These are phyloP conservation scores for Verticillium alfalfae DNA, from an alignment of 2,329 filamentous ascomycete species.

Conservation along the genomic window DNA sequence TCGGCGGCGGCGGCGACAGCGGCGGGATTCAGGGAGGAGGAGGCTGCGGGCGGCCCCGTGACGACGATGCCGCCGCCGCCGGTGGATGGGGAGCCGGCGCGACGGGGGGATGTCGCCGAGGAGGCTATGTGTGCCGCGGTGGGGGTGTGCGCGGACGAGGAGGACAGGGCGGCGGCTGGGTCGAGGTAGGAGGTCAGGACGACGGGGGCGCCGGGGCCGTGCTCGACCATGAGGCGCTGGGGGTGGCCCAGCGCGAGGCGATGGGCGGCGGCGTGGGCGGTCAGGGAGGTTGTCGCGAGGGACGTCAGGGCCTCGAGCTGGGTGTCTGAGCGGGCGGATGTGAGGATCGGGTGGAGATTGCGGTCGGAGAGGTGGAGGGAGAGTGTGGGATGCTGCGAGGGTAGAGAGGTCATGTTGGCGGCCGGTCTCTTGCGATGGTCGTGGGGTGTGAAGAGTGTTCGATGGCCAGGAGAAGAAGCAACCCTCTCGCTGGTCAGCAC, in stretches of 20 bases:
- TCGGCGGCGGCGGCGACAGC: neutral
- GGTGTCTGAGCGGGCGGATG: conserved; percentile 37
- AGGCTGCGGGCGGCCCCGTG: neutral
- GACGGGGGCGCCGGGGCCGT: conserved; percentile 34
- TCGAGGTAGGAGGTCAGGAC: conserved; percentile 42
- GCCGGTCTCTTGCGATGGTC: neutral
- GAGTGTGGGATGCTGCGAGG: conserved; percentile 44
- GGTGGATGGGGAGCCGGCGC: conserved; percentile 1
- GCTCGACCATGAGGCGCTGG: conserved; percentile 55
- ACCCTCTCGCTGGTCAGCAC: too few species aligned
- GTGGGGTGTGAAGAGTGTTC: neutral
- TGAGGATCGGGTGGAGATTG: conserved; percentile 51
- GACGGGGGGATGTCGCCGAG: conserved; percentile 1
- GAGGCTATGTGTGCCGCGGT: neutral
- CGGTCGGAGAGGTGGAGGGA: conserved; percentile 53
- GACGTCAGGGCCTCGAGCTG: conserved; percentile 45
- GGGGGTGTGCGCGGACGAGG: conserved; percentile 1
- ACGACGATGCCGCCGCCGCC: neutral
- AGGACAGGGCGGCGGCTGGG: conserved; percentile 15
- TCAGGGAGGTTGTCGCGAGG: conserved; percentile 47
- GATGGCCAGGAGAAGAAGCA: neutral
- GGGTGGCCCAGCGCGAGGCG: conserved; percentile 49
- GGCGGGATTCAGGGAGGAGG: neutral
- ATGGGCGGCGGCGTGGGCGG: conserved; percentile 44
- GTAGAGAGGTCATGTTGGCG: conserved; percentile 33